Base-by-base conservation (phyloP, 805 yeast species). In the Spathaspora passalidarum region DNA sequence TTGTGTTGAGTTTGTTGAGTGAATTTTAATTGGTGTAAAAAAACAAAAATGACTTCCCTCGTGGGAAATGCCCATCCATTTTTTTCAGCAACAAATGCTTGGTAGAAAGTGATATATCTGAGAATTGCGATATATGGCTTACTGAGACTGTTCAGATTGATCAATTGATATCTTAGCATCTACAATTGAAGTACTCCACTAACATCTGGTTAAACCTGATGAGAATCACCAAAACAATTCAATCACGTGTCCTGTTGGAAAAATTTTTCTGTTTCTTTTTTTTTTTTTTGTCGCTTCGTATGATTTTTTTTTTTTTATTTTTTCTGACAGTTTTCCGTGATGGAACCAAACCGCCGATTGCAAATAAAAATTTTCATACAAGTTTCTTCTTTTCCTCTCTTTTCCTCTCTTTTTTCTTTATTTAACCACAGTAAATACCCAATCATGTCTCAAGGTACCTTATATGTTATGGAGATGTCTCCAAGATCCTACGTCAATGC, bases 361-460 rank as follows among this genome's bases (percentile, higher is more conserved):
- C 34, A 36, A 36, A 20, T 16, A 36, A 35, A 36, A 36, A 17
- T 36, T 36, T 36, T 36, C 38, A 36, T 10, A 18, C 40, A 32
- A 14, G 17, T 42, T 6, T 34, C 21, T 23, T 14, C n/a, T 26
- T 40, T 32, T 29, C n/a, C n/a, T 3, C 16, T 18, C 18, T 21
- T 18, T 32, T 29, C 32, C 26, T 29, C 32, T 40, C 23, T 25
- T 43, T 13, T 22, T 42, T 38, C 42, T 38, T 38, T 17, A 19
- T 19, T 20, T 39, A 32, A 3, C 13, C 16, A 2, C 16, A 38
- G n/a, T 7, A 7, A 20, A 38, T 7, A 38, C 9, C 10, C 41
- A 38, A 57, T 11, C 38, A 85, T 85, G 91, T 79, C 90, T 42
- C 76, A 73, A 63, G 88, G 89, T 62, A 82, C 84, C 55, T 69